Evolutionary conservation across 331 rosid species (phyloP).

Genomic region (Erythrophleum ivorense): DNA sequence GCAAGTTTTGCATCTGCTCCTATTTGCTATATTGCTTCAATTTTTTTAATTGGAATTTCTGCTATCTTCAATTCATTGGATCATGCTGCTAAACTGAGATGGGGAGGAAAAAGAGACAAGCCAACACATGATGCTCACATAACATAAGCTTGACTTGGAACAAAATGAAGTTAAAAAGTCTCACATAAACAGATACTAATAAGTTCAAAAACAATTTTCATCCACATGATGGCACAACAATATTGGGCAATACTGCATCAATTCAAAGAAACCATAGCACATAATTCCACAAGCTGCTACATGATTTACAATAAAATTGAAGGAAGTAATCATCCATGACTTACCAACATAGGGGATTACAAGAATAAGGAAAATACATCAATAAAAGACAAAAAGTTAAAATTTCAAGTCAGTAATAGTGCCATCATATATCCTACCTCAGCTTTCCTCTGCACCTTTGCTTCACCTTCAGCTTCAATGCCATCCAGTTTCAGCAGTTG

Average conservation of each 20-base stretch:
- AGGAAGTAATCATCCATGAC: neutral
- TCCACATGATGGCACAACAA: constrained; percentile 4
- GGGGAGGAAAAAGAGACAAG: neutral
- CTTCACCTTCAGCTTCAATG: constrained; percentile 86
- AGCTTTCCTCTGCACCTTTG: constrained; percentile 75
- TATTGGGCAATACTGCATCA: constrained; percentile 2
- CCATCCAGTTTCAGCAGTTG: constrained; percentile 83
- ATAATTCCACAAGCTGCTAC: constrained; percentile 17
- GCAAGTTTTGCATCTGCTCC: no score
- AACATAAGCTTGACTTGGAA: neutral
- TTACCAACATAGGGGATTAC: neutral
- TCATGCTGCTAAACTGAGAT: neutral
- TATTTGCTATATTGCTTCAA: neutral
- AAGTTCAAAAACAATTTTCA: constrained; percentile 12
- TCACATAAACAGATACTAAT: neutral
- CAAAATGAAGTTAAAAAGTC: neutral
- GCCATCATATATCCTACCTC: constrained; percentile 58
- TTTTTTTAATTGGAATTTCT: neutral
- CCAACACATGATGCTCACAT: neutral
- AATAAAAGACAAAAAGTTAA: constrained; percentile 21
- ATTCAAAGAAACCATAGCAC: constrained; percentile 2
- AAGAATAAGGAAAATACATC: neutral
- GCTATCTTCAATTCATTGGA: neutral
- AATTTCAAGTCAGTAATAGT: constrained; percentile 23
- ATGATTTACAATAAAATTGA: neutral